Conservation (phyloP, 768 basidiomycete species). For the Rhizopogon sp. region DNA sequence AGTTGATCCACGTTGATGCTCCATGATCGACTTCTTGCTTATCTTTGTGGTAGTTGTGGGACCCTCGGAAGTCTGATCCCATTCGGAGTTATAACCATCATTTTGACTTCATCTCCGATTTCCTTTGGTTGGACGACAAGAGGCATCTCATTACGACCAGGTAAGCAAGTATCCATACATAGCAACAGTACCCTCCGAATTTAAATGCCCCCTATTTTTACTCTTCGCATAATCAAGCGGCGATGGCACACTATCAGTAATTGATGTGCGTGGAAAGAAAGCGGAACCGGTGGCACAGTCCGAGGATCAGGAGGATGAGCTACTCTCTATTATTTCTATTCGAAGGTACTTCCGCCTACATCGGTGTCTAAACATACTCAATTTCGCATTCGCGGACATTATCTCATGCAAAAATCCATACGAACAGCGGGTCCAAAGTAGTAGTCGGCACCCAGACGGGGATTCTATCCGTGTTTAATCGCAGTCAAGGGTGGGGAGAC, state of each 20-base stretch:
- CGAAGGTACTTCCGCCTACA: slow-evolving; percentile 52
- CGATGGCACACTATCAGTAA: slow-evolving; percentile 89
- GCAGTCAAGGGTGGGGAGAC: slow-evolving; percentile 83
- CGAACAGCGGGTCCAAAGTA: slow-evolving; percentile 62
- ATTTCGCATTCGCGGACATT: background rate
- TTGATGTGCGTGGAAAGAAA: slow-evolving; percentile 85
- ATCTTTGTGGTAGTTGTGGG: slow-evolving; percentile 68
- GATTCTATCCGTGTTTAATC: slow-evolving; percentile 86
- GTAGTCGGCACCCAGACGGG: slow-evolving; percentile 90
- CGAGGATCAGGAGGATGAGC: slow-evolving; percentile 94
- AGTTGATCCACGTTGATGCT: slow-evolving; percentile 7
- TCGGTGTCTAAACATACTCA: background rate
- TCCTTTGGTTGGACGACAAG: slow-evolving; percentile 80
- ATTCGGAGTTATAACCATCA: slow-evolving; percentile 77
- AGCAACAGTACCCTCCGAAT: background rate
- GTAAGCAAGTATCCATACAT: slow-evolving; percentile 34
- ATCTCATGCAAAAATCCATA: background rate
- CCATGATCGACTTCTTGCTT: background rate
- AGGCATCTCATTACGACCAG: slow-evolving; percentile 85
- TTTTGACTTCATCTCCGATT: slow-evolving; percentile 92
- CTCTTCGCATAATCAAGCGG: slow-evolving; percentile 46
- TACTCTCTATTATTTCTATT: slow-evolving; percentile 81
- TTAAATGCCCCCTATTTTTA: background rate
- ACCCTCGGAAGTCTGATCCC: slow-evolving; percentile 64
- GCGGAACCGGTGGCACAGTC: slow-evolving; percentile 75